These are phyloP conservation scores for Torulaspora pretoriensis DNA, from an alignment of 1,139 yeast genomes.

Conservation along the genomic window DNA sequence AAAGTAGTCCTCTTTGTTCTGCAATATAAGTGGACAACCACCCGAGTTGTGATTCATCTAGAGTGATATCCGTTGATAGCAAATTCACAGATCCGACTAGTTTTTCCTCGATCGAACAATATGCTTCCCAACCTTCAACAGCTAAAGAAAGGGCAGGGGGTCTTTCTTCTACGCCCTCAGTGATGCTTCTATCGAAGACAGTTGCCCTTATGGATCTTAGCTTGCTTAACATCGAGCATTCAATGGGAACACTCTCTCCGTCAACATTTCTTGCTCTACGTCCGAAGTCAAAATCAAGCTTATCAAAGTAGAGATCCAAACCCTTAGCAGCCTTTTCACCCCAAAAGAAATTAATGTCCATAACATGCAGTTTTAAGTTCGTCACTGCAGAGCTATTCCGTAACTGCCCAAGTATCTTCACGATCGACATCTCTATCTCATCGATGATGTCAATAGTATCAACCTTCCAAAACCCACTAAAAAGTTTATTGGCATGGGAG, in stretches of 20 bases:
- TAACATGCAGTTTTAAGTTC: conserved; percentile 51
- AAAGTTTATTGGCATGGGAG: conserved; percentile 12
- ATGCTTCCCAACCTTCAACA: conserved; percentile 39
- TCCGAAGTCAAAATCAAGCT: conserved; percentile 30
- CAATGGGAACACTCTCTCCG: conserved; percentile 17
- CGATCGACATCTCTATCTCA: conserved; percentile 56
- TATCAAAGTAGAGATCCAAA: conserved; percentile 41
- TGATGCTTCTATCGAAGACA: conserved; percentile 15
- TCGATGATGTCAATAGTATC: conserved; percentile 58
- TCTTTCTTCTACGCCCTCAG: conserved; percentile 17
- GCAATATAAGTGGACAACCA: conserved; percentile 40
- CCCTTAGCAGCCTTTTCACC: conserved; percentile 21
- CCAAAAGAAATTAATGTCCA: conserved; percentile 42
- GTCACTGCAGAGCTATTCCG: conserved; percentile 40
- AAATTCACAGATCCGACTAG: conserved; percentile 39
- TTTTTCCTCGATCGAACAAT: conserved; percentile 40
- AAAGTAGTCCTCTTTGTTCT: conserved; percentile 25
- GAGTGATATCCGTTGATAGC: conserved; percentile 36
- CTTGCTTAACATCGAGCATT: conserved; percentile 19
- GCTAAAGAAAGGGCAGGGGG: conserved; percentile 23
- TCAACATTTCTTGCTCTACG: conserved; percentile 20
- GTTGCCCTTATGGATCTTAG: conserved; percentile 24
- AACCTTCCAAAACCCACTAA: conserved; percentile 35
- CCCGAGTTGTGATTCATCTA: conserved; percentile 39
- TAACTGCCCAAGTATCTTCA: conserved; percentile 42